Evolutionary conservation across 192 early-diverging fungal species (phyloP).

Genomic region (Phlyctochytrium arcticum): DNA sequence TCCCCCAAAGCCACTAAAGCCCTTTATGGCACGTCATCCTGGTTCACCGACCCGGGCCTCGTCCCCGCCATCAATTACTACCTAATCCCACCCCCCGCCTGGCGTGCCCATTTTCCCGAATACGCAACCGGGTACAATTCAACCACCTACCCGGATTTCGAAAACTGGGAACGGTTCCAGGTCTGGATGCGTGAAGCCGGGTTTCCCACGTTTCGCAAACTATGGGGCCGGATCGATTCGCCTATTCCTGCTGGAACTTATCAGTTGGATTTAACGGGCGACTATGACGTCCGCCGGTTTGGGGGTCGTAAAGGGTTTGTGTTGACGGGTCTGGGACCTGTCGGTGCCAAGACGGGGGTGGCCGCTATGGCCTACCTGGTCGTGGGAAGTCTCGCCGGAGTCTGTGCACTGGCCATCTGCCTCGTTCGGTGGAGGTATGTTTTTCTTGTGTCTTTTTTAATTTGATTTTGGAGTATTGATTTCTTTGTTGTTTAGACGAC

Average conservation of each 20-base stretch:
- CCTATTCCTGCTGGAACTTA: conserved; percentile 5
- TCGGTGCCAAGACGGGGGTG: conserved; percentile 94
- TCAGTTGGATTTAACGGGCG: conserved; percentile 8
- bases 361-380: conserved; percentile 91
- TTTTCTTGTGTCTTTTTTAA: too few species aligned
- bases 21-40: conserved; percentile 19
- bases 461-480: too few species aligned
- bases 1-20: conserved; percentile 83
- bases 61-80: conserved; percentile 38
- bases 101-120: conserved; percentile 60
- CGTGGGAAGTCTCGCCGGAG: conserved; percentile 62
- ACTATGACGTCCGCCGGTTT: conserved; percentile 81
- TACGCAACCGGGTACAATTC: conserved; percentile 47
- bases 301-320: conserved; percentile 95
- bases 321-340: conserved; percentile 84
- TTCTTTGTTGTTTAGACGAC: too few species aligned
- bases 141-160: conserved; percentile 58
- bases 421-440: too few species aligned
- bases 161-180: conserved; percentile 80
- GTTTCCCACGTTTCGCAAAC: conserved; percentile 92
- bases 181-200: conserved; percentile 99
- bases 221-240: conserved; percentile 60
- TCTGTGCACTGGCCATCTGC: neutral
- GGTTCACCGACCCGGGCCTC: conserved; percentile 22
- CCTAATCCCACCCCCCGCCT: conserved; percentile 83